Conservation (phyloP, 768 basidiomycete genomes). For the Strobilomyces dryophilus region DNA sequence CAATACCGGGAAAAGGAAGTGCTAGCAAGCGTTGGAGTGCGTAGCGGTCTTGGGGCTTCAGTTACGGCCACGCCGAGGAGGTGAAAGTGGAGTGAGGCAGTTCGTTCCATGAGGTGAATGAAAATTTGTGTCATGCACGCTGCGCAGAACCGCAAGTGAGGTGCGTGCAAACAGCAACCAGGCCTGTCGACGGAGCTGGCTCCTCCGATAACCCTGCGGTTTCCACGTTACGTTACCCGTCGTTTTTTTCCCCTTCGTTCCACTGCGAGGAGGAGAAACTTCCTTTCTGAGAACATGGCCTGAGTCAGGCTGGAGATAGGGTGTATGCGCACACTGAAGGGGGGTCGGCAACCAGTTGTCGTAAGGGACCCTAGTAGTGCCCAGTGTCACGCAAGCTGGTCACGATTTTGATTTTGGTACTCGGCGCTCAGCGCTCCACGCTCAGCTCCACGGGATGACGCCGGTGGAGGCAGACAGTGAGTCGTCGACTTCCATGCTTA, state of each 20-base stretch:
- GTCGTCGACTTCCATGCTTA: background rate
- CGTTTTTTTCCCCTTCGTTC: constrained; percentile 8
- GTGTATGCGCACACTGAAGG: background rate
- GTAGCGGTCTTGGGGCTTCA: constrained; percentile 6
- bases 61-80: background rate
- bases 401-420: background rate
- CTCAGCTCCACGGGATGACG: background rate
- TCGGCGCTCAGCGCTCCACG: background rate
- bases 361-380: constrained; percentile 17
- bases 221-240: constrained; percentile 27
- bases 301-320: constrained; percentile 19
- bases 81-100: constrained; percentile 13
- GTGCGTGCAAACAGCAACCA: constrained; percentile 14
- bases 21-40: constrained; percentile 6
- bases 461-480: background rate
- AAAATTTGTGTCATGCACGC: constrained; percentile 9
- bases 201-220: constrained; percentile 6
- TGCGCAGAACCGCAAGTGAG: constrained; percentile 15
- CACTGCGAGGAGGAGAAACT: constrained; percentile 6
- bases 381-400: background rate
- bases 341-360: constrained; percentile 17
- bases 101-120: constrained; percentile 22
- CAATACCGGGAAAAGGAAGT: constrained; percentile 5
- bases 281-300: constrained; percentile 7
- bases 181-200: constrained; percentile 7